Conservation (phyloP, 2,329 filamentous ascomycete genomes). For the Paecilomyces fulvus region DNA sequence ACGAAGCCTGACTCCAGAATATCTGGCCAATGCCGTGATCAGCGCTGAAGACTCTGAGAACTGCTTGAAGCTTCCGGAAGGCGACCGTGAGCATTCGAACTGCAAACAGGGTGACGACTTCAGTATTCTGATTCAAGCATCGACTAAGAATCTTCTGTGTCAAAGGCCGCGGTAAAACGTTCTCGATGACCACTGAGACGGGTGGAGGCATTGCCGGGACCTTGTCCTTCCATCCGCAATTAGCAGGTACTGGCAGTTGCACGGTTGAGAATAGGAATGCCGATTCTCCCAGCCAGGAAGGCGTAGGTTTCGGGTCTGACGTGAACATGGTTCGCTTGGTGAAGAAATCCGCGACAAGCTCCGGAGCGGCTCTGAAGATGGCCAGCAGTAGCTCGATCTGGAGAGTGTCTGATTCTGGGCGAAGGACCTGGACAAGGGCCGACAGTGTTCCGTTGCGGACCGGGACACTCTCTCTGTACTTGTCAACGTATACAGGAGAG, state of each 20-base stretch:
- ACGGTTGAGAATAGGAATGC: conserved; percentile 79
- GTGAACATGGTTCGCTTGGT: conserved; percentile 68
- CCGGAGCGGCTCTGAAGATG: conserved; percentile 74
- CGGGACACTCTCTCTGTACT: conserved; percentile 56
- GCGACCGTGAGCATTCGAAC: conserved; percentile 69
- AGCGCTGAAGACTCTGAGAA: conserved; percentile 52
- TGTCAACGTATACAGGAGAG: conserved; percentile 60
- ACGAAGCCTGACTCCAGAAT: conserved; percentile 62
- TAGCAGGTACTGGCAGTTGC: conserved; percentile 61
- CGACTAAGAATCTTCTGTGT: conserved; percentile 70
- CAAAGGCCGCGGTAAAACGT: conserved; percentile 72
- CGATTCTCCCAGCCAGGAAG: conserved; percentile 92
- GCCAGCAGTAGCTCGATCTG: conserved; percentile 74
- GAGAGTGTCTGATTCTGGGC: conserved; percentile 71
- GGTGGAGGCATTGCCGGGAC: conserved; percentile 67
- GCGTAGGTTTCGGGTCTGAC: conserved; percentile 83
- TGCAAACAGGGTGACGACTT: conserved; percentile 76
- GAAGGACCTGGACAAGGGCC: conserved; percentile 67
- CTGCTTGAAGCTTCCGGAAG: conserved; percentile 64
- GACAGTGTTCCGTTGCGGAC: conserved; percentile 74
- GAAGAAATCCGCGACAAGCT: conserved; percentile 84
- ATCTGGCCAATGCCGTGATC: conserved; percentile 37
- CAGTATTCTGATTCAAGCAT: conserved; percentile 68
- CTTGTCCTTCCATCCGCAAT: conserved; percentile 58
- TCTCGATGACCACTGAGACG: conserved; percentile 70